Conservation (phyloP, 2,329 filamentous ascomycete species). For the Xylaria sp. region DNA sequence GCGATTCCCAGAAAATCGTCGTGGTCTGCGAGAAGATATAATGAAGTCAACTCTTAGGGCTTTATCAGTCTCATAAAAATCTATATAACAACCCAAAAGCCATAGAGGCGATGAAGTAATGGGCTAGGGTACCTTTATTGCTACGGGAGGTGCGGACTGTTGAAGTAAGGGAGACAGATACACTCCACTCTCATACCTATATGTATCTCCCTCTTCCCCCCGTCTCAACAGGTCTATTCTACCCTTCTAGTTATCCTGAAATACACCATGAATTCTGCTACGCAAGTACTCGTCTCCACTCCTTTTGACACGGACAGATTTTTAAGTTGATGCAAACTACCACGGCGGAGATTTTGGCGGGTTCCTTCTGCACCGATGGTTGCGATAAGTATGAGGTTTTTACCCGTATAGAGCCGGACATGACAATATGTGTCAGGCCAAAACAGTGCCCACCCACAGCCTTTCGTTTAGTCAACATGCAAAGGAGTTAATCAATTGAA, state of each 20-base stretch:
- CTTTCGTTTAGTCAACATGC: too few species aligned
- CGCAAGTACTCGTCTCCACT: too few species aligned
- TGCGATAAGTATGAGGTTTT: constrained; percentile 10
- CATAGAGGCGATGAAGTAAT: background rate
- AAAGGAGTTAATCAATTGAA: background rate
- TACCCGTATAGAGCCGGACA: constrained; percentile 12
- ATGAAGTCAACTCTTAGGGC: background rate
- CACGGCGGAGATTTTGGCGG: background rate
- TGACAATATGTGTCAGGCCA: background rate
- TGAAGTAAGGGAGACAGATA: too few species aligned
- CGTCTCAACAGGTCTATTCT: too few species aligned
- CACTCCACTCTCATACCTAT: too few species aligned
- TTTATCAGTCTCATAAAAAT: background rate
- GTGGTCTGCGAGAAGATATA: background rate
- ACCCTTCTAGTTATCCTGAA: too few species aligned
- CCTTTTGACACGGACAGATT: too few species aligned
- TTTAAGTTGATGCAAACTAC: background rate
- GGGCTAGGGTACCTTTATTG: background rate
- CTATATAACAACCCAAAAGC: background rate
- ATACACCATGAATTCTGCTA: too few species aligned
- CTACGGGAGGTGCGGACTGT: background rate
- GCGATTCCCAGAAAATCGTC: background rate
- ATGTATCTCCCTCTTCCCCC: too few species aligned
- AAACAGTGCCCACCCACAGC: background rate
- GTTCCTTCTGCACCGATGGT: background rate